Percentiles rank a stretch among this genome's conserved stretches.
Conservation (phyloP, 2,329 filamentous ascomycete genomes). For the Botrytis byssoidea region DNA sequence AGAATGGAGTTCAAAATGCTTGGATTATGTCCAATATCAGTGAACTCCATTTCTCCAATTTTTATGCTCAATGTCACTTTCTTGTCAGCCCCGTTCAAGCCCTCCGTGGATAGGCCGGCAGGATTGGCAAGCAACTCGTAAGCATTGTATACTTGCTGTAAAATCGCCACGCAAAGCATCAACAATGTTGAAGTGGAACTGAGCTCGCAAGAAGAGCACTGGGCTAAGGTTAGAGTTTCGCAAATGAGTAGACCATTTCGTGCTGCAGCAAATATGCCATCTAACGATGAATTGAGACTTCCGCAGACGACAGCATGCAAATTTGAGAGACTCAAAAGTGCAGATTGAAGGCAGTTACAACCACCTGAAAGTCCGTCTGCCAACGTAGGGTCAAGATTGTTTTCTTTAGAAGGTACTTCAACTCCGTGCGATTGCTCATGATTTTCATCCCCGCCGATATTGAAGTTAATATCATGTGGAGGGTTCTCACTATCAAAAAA, state of each 20-base stretch:
- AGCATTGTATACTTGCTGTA: slow-evolving; percentile 2
- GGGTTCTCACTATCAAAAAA: background rate
- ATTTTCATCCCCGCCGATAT: background rate
- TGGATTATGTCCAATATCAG: background rate
- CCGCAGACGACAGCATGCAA: background rate
- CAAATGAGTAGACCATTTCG: background rate
- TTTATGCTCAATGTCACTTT: background rate
- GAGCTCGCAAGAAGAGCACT: background rate
- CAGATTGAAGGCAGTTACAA: background rate
- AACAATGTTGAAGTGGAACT: background rate
- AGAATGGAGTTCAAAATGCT: background rate
- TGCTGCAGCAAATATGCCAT: background rate
- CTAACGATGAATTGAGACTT: background rate
- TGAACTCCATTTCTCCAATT: slow-evolving; percentile 1
- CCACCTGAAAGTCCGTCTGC: background rate
- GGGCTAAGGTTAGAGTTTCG: background rate
- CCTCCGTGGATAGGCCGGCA: background rate
- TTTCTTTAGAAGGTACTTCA: background rate
- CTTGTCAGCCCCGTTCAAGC: background rate
- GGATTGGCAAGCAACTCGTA: background rate
- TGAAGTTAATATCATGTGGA: background rate
- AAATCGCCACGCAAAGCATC: slow-evolving; percentile 3
- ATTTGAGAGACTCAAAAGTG: background rate
- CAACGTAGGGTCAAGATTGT: background rate
- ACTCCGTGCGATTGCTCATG: background rate